Base-by-base conservation (phyloP, 257 asterid genomes). In the Solanum virginianum region DNA sequence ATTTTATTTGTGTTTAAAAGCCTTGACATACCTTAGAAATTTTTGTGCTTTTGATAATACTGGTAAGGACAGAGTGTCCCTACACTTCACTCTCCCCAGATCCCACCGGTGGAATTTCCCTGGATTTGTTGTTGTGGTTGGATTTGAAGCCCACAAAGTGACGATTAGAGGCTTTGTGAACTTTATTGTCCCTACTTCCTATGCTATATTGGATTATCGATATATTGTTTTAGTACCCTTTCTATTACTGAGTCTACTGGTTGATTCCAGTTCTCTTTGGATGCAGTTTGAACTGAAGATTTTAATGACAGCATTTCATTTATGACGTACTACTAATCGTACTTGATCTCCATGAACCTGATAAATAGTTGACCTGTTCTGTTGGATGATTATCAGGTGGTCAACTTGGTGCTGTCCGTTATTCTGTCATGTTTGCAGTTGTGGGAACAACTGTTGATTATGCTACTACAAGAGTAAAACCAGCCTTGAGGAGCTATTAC, bases 391-490 rank as follows among this genome's bases (percentile, higher is more conserved):
- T 71, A 83, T 49, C 85, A 93, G 98, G 94, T 71, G 98, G 98
- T 83, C 96, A 86, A 81, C 87, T 59, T 84, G 98, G 96, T 10
- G 98, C 98, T 71, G 91, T 87, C 65, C 98, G 99, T 56, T 95
- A 95, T 81, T 86, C 98, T 9, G 56, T 92, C 63, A 83, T 90
- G 3, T 97, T 97, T 90, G 97, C 97, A 88, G 95, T 89, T 86
- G 97, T 88, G 22, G 98, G 99, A 86, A 95, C 98, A 54, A 88
- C 97, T 20, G 88, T 91, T 29, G 98, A 97, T 89, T 97, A 91
- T 72, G 91, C 98, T 6, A 77, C 92, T 70, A 60, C 87, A 56
- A 92, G 91, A 86, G 87, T 91, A 18, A 92, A 87, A 87, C 96
- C 98, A 26, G 84, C 85, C 6, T n/a, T 92, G 72, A 90, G 85